Evolutionary conservation across 257 asterid genomes (phyloP).

Genomic region (Jacaranda mimosifolia): DNA sequence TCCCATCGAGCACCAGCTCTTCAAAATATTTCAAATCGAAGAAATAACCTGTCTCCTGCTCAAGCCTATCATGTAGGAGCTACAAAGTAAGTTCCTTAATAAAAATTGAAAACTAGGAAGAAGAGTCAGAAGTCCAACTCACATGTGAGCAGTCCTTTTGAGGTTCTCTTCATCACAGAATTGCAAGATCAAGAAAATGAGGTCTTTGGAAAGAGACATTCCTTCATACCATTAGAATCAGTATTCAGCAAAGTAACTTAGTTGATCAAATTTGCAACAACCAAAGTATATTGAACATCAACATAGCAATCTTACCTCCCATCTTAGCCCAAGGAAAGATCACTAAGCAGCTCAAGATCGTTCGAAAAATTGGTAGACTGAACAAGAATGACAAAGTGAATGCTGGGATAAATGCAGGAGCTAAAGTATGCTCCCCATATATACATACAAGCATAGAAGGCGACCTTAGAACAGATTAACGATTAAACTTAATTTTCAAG

Average conservation of each 20-base stretch:
- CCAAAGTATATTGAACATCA: neutral
- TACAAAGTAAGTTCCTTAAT: neutral
- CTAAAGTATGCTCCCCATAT: neutral
- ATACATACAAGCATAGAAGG: neutral
- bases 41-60: constrained; percentile 74
- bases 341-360: neutral
- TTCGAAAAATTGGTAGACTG: neutral
- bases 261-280: neutral
- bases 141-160: constrained; percentile 70
- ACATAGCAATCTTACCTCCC: neutral
- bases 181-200: constrained; percentile 71
- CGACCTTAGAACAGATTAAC: neutral
- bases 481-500: neutral
- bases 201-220: constrained; percentile 67
- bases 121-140: constrained; percentile 33
- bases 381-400: neutral
- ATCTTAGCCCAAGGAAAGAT: neutral
- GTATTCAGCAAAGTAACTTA: constrained; percentile 3
- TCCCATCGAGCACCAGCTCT: constrained; percentile 56
- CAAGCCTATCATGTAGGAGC: constrained; percentile 56
- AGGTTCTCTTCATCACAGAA: constrained; percentile 77
- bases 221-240: constrained; percentile 16
- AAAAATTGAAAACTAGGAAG: neutral
- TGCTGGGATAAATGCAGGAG: neutral
- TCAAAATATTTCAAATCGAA: constrained; percentile 69